These are phyloP conservation scores for Saccharomyces hybrid DNA, from an alignment of 1,139 yeast genomes.

Conservation along the genomic window DNA sequence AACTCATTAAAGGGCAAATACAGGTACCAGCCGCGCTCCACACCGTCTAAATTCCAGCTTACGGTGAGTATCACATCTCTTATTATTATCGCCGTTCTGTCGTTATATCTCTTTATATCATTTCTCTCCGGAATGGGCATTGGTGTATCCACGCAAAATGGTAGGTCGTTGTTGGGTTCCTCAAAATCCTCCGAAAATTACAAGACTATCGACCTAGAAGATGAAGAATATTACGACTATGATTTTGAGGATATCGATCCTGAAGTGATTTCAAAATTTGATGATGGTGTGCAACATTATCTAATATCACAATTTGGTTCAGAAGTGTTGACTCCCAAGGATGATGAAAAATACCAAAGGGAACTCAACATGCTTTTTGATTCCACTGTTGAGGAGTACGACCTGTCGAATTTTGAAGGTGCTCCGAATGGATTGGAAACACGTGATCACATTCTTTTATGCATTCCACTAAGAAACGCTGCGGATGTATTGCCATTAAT, in stretches of 20 bases:
- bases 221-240: slow-evolving; percentile 30
- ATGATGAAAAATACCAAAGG: slow-evolving; percentile 18
- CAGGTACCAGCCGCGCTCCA: not conserved
- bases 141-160: not conserved
- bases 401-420: slow-evolving; percentile 52
- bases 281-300: slow-evolving; percentile 33
- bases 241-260: slow-evolving; percentile 31
- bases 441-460: slow-evolving; percentile 59
- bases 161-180: not conserved
- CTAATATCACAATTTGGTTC: slow-evolving; percentile 30
- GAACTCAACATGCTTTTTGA: slow-evolving; percentile 24
- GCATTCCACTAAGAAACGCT: slow-evolving; percentile 78
- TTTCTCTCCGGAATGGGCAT: not conserved
- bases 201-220: slow-evolving; percentile 18
- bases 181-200: slow-evolving; percentile 6
- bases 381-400: slow-evolving; percentile 51
- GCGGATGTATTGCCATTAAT: slow-evolving; percentile 73
- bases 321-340: slow-evolving; percentile 20
- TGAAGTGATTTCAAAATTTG: slow-evolving; percentile 29
- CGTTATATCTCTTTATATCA: not conserved
- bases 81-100: not conserved
- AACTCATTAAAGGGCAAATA: not conserved
- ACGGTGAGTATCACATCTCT: not conserved
- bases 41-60: not conserved
- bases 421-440: slow-evolving; percentile 44